These are phyloP conservation scores for Hymenochaete sp. DNA, from an alignment of 1,284 basidiomycete genomes.

Conservation along the genomic window DNA sequence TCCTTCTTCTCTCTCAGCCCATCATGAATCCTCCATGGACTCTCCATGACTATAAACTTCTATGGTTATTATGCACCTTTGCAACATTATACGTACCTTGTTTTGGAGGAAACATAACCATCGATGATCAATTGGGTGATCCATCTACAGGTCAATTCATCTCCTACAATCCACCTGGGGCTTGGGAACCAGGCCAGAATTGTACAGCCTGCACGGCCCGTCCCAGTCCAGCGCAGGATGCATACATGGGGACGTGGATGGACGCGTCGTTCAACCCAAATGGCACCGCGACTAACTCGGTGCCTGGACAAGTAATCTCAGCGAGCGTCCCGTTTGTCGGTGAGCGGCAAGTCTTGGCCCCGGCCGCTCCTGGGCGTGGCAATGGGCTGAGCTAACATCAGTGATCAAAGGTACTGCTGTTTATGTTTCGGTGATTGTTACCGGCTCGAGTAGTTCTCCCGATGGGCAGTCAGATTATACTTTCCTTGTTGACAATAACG, in stretches of 20 bases:
- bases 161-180: slow-evolving; percentile 7
- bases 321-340: slow-evolving; percentile 13
- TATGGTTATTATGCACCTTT: too few species aligned
- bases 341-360: background rate
- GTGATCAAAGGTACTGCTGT: slow-evolving; percentile 6
- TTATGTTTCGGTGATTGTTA: slow-evolving; percentile 7
- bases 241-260: slow-evolving; percentile 9
- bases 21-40: too few species aligned
- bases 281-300: background rate
- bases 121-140: slow-evolving; percentile 15
- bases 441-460: slow-evolving; percentile 1
- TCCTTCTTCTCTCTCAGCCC: too few species aligned
- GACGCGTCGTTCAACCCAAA: slow-evolving; percentile 9
- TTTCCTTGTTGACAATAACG: slow-evolving; percentile 4
- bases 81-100: too few species aligned
- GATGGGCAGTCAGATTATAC: slow-evolving; percentile 9
- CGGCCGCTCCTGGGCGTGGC: background rate
- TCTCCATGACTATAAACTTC: too few species aligned
- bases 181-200: slow-evolving; percentile 12
- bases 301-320: slow-evolving; percentile 6
- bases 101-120: slow-evolving; percentile 3
- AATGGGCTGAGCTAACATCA: too few species aligned
- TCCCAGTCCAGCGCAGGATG: slow-evolving; percentile 7
- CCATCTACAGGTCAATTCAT: slow-evolving; percentile 7
- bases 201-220: slow-evolving; percentile 11